Evolutionary conservation across 768 basidiomycete species (phyloP), one percentile per base, ranked within the genome.

Genomic region (Exidia glandulosa): DNA sequence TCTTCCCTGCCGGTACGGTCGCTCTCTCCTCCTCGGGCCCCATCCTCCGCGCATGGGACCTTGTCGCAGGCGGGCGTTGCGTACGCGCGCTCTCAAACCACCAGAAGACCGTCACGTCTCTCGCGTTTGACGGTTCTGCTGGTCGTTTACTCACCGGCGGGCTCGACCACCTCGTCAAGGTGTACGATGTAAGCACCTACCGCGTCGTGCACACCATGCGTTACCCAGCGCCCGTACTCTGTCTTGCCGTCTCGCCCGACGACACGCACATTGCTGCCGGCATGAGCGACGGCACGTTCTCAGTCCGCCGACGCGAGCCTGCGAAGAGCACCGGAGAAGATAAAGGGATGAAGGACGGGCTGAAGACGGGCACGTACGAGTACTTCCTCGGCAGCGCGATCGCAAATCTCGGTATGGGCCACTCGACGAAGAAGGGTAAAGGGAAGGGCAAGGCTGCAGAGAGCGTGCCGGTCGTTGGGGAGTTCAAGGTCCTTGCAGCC

Each of bases 161-260:
- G 47, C 76, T 99, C 63, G 96, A 99, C 70, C 94, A 95, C 65
- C 89, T 99, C 88, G 91, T 98, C 60, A 99, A 99, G 74, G 94
- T 97, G 33, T 99, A 98, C 74, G 95, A 98, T 72, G 85, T 94
- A 36, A 83, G 88, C 69, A 84, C 84, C 16, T 97, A 95, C 78
- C 89, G 90, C 67, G 96, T 99, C 34, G 85, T 96, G 14, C 96
- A 99, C 68, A 97, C 96, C 3, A 98, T 99, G 92, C 86, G 96
- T 50, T 98, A 98, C 72, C 90, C 95, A 3, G 92, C 94, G 3
- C 91, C 94, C 4, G 73, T 99, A 1, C 78, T 99, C 19, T 91
- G 87, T 67, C 76, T 98, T 47, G 93, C 94, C 16, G 79, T 98
- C 52, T 97, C 95, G 93, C 94, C 93, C 30, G 94, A 98, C 70